Evolutionary conservation across 768 basidiomycete species (phyloP).

Genomic region (Boletus insuetus): DNA sequence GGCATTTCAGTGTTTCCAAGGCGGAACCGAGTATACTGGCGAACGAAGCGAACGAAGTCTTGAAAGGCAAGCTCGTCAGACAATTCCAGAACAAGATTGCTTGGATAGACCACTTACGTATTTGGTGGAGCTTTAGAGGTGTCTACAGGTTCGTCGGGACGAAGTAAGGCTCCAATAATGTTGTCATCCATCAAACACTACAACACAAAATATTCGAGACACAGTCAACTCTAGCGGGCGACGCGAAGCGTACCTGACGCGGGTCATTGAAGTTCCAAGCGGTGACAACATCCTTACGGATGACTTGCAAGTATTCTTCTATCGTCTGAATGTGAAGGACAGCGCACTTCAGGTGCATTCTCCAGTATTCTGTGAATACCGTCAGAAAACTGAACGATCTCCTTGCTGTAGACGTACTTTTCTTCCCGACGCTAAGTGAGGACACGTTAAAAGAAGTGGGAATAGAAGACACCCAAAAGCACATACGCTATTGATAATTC

Average conservation of each 20-base stretch:
- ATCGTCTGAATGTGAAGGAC: slow-evolving; percentile 6
- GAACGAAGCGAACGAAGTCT: background rate
- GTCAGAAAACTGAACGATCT: background rate
- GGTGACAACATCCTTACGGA: background rate
- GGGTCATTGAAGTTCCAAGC: slow-evolving; percentile 16
- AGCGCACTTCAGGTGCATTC: background rate
- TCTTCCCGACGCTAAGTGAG: slow-evolving; percentile 4
- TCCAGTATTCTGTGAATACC: slow-evolving; percentile 10
- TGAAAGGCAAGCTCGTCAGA: background rate
- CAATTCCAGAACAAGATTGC: no score
- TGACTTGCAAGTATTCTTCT: slow-evolving; percentile 8
- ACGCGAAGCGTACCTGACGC: slow-evolving; percentile 1
- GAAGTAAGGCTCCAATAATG: background rate
- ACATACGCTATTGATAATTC: slow-evolving; percentile 13
- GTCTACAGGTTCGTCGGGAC: background rate
- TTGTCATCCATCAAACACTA: slow-evolving; percentile 1
- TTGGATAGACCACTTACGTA: background rate
- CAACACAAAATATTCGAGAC: background rate
- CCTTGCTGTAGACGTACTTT: background rate
- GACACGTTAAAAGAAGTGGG: background rate
- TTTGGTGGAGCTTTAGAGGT: background rate
- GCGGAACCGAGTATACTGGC: background rate
- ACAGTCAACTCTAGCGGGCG: background rate
- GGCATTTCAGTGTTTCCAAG: background rate
- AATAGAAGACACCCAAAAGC: background rate